Conservation (phyloP, 352 stramenopile species). For the Phytophthora aleatoria region DNA sequence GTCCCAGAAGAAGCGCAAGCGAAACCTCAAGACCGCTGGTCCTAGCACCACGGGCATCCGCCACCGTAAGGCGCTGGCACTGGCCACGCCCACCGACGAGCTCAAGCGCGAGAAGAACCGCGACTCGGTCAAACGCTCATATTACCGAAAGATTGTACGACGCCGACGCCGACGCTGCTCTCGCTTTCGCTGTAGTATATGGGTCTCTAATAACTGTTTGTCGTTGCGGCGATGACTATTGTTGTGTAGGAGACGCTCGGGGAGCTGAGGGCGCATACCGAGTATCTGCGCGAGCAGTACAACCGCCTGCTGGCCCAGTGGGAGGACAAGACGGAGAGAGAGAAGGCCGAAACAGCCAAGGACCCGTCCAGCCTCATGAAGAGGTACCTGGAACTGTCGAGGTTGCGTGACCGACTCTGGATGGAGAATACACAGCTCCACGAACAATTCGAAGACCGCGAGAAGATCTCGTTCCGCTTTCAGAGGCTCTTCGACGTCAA, state of each 20-base stretch:
- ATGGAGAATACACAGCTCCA: conserved; percentile 60
- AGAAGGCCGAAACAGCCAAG: conserved; percentile 35
- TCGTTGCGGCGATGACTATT: not conserved
- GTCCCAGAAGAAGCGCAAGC: conserved; percentile 46
- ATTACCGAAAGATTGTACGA: conserved; percentile 58
- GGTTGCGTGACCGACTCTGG: conserved; percentile 54
- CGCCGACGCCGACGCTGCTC: not conserved
- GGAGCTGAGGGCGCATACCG: conserved; percentile 45
- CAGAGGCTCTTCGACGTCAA: conserved; percentile 64
- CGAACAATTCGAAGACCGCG: conserved; percentile 54
- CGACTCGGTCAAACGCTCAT: conserved; percentile 59
- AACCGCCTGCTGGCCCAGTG: conserved; percentile 47
- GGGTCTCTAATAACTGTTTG: not conserved
- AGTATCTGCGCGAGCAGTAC: conserved; percentile 57
- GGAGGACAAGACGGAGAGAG: conserved; percentile 43
- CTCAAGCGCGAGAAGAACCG: conserved; percentile 63
- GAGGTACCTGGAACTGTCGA: conserved; percentile 51
- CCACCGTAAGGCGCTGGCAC: conserved; percentile 36
- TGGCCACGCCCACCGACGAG: conserved; percentile 35
- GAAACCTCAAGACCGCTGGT: conserved; percentile 32
- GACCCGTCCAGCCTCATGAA: conserved; percentile 49
- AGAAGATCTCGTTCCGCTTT: conserved; percentile 58
- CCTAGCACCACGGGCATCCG: conserved; percentile 28
- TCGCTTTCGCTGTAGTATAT: not conserved
- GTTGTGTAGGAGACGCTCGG: conserved; percentile 47